Percentiles rank a stretch among this genome's conserved stretches.
phyloP scores from a whole-genome alignment of 805 yeast genomes.

The Tetrapisispora phaffii region DNA sequence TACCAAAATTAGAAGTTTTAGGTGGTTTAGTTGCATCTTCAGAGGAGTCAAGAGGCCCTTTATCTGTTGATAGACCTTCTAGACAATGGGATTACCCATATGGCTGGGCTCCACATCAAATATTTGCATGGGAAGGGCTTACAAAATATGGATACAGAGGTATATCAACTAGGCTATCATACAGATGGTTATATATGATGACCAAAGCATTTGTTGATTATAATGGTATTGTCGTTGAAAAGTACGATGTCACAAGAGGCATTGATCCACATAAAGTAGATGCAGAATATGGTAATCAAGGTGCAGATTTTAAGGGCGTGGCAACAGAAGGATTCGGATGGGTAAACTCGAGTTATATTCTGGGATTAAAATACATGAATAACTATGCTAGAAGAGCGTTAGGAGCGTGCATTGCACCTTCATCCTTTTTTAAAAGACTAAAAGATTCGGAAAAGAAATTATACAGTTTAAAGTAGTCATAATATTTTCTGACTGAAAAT shows the following conservation, averaged over 20 bases:
- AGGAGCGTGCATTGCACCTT: slow-evolving; percentile 71
- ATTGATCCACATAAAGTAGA: slow-evolving; percentile 84
- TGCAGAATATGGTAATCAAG: slow-evolving; percentile 97
- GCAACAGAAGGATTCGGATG: slow-evolving; percentile 97
- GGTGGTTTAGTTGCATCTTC: slow-evolving; percentile 92
- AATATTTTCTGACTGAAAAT: no score
- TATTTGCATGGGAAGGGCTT: slow-evolving; percentile 85
- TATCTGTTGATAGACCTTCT: slow-evolving; percentile 63
- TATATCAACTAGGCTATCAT: slow-evolving; percentile 60
- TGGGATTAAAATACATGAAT: slow-evolving; percentile 61
- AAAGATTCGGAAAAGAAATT: slow-evolving; percentile 32
- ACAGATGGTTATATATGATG: slow-evolving; percentile 85
- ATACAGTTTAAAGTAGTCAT: slow-evolving; percentile 23
- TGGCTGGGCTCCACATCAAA: slow-evolving; percentile 99
- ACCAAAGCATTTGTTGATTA: slow-evolving; percentile 83
- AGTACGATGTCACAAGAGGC: slow-evolving; percentile 78
- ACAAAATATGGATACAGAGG: slow-evolving; percentile 56
- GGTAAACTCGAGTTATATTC: slow-evolving; percentile 81
- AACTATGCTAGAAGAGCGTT: slow-evolving; percentile 63
- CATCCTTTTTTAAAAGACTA: slow-evolving; percentile 44
- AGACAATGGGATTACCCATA: slow-evolving; percentile 97
- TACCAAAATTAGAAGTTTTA: slow-evolving; percentile 64
- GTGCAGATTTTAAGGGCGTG: slow-evolving; percentile 82
- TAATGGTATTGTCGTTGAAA: slow-evolving; percentile 92
- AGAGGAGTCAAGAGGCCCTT: slow-evolving; percentile 56